A percentile compares a stretch with the other conserved stretches of the same genome.
These are phyloP conservation scores for Eremothecium sinecaudum DNA, from an alignment of 1,139 yeast species.

Conservation along the genomic window DNA sequence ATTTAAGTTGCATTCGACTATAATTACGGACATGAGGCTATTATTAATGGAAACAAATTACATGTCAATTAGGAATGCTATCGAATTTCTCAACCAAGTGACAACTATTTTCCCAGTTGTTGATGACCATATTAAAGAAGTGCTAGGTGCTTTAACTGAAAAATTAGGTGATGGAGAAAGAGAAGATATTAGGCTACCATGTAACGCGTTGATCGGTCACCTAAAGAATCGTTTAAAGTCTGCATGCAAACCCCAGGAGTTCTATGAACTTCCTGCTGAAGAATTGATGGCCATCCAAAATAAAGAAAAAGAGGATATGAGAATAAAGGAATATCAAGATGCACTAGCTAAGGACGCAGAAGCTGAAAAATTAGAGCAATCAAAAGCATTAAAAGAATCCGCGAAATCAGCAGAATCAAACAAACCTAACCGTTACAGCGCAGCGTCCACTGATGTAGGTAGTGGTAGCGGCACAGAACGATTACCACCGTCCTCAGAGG, in stretches of 20 bases:
- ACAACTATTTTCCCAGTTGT: conserved; percentile 59
- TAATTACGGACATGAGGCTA: conserved; percentile 40
- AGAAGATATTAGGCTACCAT: conserved; percentile 73
- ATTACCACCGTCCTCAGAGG: conserved; percentile 1
- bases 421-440: neutral
- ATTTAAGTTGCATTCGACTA: conserved; percentile 46
- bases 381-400: conserved; percentile 6
- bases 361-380: conserved; percentile 15
- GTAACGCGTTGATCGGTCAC: conserved; percentile 69
- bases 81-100: conserved; percentile 64
- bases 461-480: neutral
- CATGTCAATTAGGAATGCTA: conserved; percentile 73
- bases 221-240: conserved; percentile 47
- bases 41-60: conserved; percentile 49
- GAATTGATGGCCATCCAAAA: conserved; percentile 27
- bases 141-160: conserved; percentile 41
- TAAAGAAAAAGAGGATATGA: conserved; percentile 21
- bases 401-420: conserved; percentile 10
- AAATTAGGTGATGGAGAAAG: conserved; percentile 51
- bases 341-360: conserved; percentile 27
- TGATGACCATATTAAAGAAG: conserved; percentile 53
- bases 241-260: conserved; percentile 55
- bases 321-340: conserved; percentile 20
- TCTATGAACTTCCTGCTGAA: conserved; percentile 37
- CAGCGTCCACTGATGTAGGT: neutral